A percentile compares a stretch with the other conserved stretches of the same genome.
These are phyloP conservation scores for Penicillium goetzii DNA, from an alignment of 495 filamentous ascomycete species.

Conservation along the genomic window DNA sequence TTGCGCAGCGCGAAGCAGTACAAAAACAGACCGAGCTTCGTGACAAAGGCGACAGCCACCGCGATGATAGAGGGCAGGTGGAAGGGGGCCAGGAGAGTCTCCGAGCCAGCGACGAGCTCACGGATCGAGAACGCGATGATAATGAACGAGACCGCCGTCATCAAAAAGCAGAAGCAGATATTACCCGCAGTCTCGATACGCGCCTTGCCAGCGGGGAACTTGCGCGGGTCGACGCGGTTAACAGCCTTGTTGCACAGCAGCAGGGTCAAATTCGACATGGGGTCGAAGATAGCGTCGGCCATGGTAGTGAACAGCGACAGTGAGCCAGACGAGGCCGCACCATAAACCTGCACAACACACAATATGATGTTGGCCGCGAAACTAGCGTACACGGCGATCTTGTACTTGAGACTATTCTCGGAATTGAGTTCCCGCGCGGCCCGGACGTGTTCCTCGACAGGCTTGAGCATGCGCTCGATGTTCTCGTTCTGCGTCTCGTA, in stretches of 20 bases:
- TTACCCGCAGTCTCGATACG: constrained; percentile 96
- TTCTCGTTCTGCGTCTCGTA: constrained; percentile 92
- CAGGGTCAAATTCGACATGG: constrained; percentile 84
- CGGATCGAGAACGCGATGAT: constrained; percentile 83
- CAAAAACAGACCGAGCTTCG: constrained; percentile 81
- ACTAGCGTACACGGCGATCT: constrained; percentile 89
- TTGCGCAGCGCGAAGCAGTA: constrained; percentile 93
- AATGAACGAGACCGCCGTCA: constrained; percentile 88
- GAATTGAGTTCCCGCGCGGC: constrained; percentile 77
- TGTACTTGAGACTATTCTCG: constrained; percentile 80
- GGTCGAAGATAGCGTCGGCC: constrained; percentile 96
- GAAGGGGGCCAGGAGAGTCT: constrained; percentile 59
- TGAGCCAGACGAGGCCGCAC: constrained; percentile 80
- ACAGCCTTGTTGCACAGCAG: constrained; percentile 89
- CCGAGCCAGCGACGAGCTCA: constrained; percentile 59
- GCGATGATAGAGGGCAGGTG: constrained; percentile 85
- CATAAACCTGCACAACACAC: constrained; percentile 83
- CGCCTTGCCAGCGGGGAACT: constrained; percentile 92
- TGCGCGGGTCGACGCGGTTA: constrained; percentile 81
- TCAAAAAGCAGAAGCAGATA: constrained; percentile 96
- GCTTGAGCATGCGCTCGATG: constrained; percentile 88
- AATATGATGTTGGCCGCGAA: constrained; percentile 84
- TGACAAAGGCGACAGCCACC: constrained; percentile 80
- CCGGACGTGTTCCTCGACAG: constrained; percentile 85
- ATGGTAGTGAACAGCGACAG: constrained; percentile 97